Percentiles rank a stretch among this genome's conserved stretches.
Evolutionary conservation across 208 protist genomes (phyloP).

Genomic region (Phytomonas serpens): DNA sequence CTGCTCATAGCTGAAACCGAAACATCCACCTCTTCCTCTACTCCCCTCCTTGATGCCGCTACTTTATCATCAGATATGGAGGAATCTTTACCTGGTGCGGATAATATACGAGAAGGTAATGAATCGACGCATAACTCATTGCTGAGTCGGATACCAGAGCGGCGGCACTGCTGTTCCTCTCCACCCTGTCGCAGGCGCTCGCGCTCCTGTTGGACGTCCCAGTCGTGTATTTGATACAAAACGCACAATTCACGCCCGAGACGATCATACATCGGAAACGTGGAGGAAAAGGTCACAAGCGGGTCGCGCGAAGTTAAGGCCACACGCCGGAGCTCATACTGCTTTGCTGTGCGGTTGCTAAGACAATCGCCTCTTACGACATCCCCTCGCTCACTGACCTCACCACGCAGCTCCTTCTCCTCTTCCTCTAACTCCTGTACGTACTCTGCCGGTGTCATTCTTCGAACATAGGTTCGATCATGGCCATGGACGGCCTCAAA

Average conservation of each 20-base stretch:
- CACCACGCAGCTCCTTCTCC: constrained; percentile 10
- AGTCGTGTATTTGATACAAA: constrained; percentile 69
- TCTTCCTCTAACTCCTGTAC: constrained; percentile 41
- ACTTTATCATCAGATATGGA: background rate
- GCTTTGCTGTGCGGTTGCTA: background rate
- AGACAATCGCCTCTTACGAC: background rate
- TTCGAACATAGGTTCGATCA: constrained; percentile 60
- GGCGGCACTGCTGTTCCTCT: constrained; percentile 19
- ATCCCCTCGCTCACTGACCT: background rate
- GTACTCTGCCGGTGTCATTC: constrained; percentile 63
- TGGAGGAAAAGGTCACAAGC: constrained; percentile 54
- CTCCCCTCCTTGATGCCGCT: background rate
- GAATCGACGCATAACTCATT: constrained; percentile 31
- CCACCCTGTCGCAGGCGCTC: constrained; percentile 23
- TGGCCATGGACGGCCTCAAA: constrained; percentile 60
- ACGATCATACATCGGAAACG: constrained; percentile 66
- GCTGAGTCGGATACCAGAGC: constrained; percentile 67
- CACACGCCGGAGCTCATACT: constrained; percentile 24
- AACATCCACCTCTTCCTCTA: constrained; percentile 22
- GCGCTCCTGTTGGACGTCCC: constrained; percentile 55
- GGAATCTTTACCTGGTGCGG: background rate
- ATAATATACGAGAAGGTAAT: constrained; percentile 1
- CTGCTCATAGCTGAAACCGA: constrained; percentile 21
- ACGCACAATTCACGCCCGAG: constrained; percentile 73
- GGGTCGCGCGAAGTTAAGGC: constrained; percentile 56